Conservation (phyloP, 768 basidiomycete genomes). For the Pleurotus giganteus region DNA sequence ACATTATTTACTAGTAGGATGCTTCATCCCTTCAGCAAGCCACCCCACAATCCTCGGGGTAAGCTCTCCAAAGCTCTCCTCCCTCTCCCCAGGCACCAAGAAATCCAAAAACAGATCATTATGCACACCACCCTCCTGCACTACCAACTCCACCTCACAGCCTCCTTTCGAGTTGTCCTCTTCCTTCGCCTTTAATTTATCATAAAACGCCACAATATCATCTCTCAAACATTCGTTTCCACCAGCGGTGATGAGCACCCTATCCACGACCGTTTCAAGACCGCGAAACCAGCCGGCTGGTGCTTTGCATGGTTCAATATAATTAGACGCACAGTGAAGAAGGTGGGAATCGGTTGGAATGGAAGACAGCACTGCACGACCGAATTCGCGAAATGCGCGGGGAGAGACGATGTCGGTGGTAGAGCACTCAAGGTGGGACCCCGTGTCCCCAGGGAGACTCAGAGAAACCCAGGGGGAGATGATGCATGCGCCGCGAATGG, state of each 20-base stretch:
- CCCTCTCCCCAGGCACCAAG: conserved; percentile 2
- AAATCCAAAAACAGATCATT: conserved; percentile 17
- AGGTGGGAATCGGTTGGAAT: conserved; percentile 25
- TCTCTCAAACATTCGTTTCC: conserved; percentile 32
- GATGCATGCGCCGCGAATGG: conserved; percentile 22
- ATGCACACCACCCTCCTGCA: conserved; percentile 17
- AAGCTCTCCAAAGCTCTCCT: conserved; percentile 6
- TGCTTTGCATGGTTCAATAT: conserved; percentile 29
- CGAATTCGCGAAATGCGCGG: conserved; percentile 14
- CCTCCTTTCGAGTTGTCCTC: too few species aligned
- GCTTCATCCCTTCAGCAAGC: background rate
- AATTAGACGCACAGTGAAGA: conserved; percentile 18
- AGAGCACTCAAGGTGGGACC: conserved; percentile 23
- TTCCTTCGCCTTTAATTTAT: conserved; percentile 6
- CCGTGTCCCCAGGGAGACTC: conserved; percentile 20
- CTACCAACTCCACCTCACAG: conserved; percentile 11
- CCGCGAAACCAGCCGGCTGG: conserved; percentile 33
- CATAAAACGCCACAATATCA: conserved; percentile 25
- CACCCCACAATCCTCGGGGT: conserved; percentile 11
- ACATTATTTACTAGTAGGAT: too few species aligned
- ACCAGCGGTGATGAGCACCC: conserved; percentile 35
- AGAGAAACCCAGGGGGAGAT: conserved; percentile 39
- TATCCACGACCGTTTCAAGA: conserved; percentile 26
- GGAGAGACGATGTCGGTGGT: conserved; percentile 22
- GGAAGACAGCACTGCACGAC: too few species aligned